Evolutionary conservation across 2,329 filamentous ascomycete genomes (phyloP), one percentile per base, ranked within the genome.

Genomic region (Blumeriella jaapii): DNA sequence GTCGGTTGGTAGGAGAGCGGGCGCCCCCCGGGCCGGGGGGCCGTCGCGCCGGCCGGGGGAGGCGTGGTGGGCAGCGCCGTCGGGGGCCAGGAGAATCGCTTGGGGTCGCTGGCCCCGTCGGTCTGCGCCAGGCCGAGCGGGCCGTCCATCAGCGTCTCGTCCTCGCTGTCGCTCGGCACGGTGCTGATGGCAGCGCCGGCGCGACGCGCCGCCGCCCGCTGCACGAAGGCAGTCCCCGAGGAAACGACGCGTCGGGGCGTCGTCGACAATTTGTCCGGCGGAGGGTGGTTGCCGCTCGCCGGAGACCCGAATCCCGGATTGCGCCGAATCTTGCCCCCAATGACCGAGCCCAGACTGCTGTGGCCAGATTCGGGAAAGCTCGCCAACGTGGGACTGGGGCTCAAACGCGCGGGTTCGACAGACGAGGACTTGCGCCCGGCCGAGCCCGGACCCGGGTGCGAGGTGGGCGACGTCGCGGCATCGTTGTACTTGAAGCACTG

Each of bases 221-320:
- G 60, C 53, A 68, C 60, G 34, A 63, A 68, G 4, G 63, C 61
- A 1, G 62, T 60, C 0, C 67, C 66, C 0, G 61, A 62, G 26
- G 65, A 69, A 3, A 62, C 61, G 2, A 64, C 57, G 15, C 64
- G 57, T 19, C 57, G 59, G 15, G 63, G 61, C 6, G 33, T 32
- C 12, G 23, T 9, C n/a, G 35, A 14, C 8, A n/a, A 27, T 13
- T 30, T 25, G 15, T 52, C 51, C 4, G 32, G 16, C 13, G 38
- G 46, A 19, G 46, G 38, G 6, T 41, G 42, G 11, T 24, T 15
- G 6, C 28, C 28, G 26, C 22, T 26, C n/a, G n/a, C n/a, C 7
- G 51, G 41, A 30, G 42, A 49, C 16, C 32, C 41, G 34, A 31
- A 43, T 1, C 19, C 28, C 32, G 41, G 47, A 14, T 30, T 28